Conservation (phyloP, 148 eudicot species). For the Talinum fruticosum region DNA sequence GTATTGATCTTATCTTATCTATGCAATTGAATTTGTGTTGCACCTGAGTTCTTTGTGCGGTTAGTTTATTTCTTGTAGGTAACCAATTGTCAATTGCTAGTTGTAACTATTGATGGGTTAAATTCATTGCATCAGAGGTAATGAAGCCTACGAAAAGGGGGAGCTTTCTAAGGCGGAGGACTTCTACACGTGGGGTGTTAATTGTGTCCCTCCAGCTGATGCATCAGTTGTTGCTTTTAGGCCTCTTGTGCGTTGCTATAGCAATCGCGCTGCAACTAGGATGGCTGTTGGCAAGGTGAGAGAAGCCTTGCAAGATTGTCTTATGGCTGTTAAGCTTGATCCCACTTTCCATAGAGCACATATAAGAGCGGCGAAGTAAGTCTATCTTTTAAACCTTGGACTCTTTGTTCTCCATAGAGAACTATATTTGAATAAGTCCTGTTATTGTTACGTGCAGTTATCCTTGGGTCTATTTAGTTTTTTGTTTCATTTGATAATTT, state of each 20-base stretch:
- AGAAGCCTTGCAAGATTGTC: slow-evolving; percentile 80
- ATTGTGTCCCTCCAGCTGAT: slow-evolving; percentile 36
- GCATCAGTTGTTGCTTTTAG: slow-evolving; percentile 33
- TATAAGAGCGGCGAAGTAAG: slow-evolving; percentile 92
- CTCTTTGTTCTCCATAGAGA: neutral
- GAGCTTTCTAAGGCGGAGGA: slow-evolving; percentile 69
- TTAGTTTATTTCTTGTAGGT: neutral
- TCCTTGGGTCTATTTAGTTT: neutral
- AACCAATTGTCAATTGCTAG: neutral
- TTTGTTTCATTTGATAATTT: neutral
- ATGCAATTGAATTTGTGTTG: neutral
- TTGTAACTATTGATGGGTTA: neutral
- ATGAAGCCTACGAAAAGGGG: slow-evolving; percentile 76
- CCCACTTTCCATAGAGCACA: slow-evolving; percentile 67
- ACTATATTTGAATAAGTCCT: neutral
- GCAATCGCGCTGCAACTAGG: slow-evolving; percentile 91
- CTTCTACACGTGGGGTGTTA: slow-evolving; percentile 73
- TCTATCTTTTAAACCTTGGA: neutral
- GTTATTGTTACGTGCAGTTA: neutral
- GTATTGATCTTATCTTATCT: slow-evolving; percentile 31
- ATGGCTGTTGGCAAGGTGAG: slow-evolving; percentile 82
- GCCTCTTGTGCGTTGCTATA: slow-evolving; percentile 85
- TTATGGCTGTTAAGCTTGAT: slow-evolving; percentile 62
- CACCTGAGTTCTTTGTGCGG: neutral
- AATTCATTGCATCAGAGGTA: slow-evolving; percentile 60